These are phyloP conservation scores for Lichtheimia ornata DNA, from an alignment of 371 early-diverging fungal genomes.

Conservation along the genomic window DNA sequence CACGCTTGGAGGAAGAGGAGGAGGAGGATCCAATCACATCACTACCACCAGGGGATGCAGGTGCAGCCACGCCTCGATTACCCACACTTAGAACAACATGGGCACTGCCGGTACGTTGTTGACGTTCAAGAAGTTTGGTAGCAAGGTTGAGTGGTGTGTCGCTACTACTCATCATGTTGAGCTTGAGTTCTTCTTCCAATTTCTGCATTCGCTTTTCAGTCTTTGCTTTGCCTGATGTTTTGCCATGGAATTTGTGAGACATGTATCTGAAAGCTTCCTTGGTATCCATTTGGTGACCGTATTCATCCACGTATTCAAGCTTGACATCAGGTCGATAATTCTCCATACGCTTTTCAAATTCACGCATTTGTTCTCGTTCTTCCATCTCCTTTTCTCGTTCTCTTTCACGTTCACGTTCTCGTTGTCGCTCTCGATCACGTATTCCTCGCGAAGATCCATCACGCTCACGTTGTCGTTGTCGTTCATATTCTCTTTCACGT, in stretches of 20 bases:
- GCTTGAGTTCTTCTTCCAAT: conserved; percentile 78
- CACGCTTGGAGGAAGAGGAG: conserved; percentile 4
- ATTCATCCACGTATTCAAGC: conserved; percentile 89
- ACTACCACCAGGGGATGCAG: conserved; percentile 6
- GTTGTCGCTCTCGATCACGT: conserved; percentile 33
- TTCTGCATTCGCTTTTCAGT: conserved; percentile 87
- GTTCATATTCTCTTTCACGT: conserved; percentile 39
- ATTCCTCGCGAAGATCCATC: conserved; percentile 22
- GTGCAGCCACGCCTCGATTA: conserved; percentile 61
- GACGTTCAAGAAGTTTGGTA: conserved; percentile 72
- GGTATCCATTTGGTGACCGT: conserved; percentile 76
- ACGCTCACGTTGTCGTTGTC: conserved; percentile 30
- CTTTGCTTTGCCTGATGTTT: conserved; percentile 90
- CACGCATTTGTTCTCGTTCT: conserved; percentile 71
- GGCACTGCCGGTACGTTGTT: conserved; percentile 73
- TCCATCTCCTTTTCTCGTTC: conserved; percentile 58
- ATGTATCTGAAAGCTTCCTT: conserved; percentile 93
- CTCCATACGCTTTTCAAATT: conserved; percentile 81
- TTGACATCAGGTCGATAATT: conserved; percentile 90
- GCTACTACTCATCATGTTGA: conserved; percentile 75
- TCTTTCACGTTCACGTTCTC: conserved; percentile 46
- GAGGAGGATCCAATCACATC: conserved; percentile 1
- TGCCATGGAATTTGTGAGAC: conserved; percentile 96
- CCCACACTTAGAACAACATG: conserved; percentile 85
- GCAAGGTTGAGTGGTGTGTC: conserved; percentile 83